These are phyloP conservation scores for Daedaleopsis sinensis DNA, from an alignment of 768 basidiomycete species.

Conservation along the genomic window DNA sequence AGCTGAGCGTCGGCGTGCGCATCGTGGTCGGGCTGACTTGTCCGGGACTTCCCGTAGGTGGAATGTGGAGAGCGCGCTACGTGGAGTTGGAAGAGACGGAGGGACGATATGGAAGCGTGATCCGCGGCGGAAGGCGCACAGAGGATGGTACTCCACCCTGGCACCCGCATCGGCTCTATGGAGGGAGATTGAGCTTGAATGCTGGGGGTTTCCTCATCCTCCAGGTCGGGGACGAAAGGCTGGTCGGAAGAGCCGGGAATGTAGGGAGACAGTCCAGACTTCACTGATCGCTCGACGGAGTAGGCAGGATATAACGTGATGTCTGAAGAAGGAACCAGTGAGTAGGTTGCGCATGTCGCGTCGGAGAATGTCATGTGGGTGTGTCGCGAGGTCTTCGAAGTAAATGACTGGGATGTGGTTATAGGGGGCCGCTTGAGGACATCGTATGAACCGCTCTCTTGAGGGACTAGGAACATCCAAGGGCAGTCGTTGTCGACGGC, in stretches of 20 bases:
- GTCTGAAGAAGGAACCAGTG: conserved; percentile 40
- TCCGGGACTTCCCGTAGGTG: conserved; percentile 26
- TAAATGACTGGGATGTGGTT: not conserved
- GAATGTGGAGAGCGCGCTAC: conserved; percentile 46
- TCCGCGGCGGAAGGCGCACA: conserved; percentile 52
- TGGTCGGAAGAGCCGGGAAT: conserved; percentile 40
- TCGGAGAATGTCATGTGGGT: conserved; percentile 18
- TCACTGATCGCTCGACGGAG: conserved; percentile 9
- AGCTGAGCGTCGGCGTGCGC: conserved; percentile 3
- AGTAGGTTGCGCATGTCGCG: conserved; percentile 42
- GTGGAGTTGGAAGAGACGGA: conserved; percentile 66
- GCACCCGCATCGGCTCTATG: conserved; percentile 46
- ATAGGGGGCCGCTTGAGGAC: conserved; percentile 5
- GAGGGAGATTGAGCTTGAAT: conserved; percentile 36
- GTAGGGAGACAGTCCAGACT: conserved; percentile 41
- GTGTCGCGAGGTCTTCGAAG: conserved; percentile 5
- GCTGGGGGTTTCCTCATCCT: conserved; percentile 36
- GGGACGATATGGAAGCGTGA: conserved; percentile 48
- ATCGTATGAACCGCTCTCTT: not conserved
- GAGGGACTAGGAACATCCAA: conserved; percentile 56
- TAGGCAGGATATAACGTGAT: conserved; percentile 6
- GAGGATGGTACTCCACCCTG: conserved; percentile 60
- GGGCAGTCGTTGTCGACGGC: conserved; percentile 61
- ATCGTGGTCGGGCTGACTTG: not conserved
- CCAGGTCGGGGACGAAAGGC: conserved; percentile 26